Percentiles rank a stretch among this genome's conserved stretches.
These are phyloP conservation scores for Paraglomus brasilianum DNA, from an alignment of 192 early-diverging fungal species.

Conservation along the genomic window DNA sequence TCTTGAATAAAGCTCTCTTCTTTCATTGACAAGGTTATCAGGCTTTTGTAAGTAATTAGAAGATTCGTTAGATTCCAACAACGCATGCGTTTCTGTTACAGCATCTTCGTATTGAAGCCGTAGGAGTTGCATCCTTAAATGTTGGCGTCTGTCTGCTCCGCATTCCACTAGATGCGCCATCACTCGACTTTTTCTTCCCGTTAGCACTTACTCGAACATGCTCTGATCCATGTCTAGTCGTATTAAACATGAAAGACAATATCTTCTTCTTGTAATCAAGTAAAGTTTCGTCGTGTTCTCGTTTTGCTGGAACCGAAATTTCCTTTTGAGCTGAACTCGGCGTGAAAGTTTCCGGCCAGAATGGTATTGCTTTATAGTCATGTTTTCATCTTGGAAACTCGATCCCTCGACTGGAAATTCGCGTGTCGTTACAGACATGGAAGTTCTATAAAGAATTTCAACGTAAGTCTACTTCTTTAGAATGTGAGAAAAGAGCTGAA, in stretches of 20 bases:
- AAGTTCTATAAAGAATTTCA: conserved; percentile 28
- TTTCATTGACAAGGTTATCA: neutral
- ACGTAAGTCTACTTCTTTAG: neutral
- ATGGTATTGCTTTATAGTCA: conserved; percentile 64
- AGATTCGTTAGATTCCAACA: neutral
- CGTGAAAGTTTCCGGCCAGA: conserved; percentile 51
- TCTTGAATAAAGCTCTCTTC: conserved; percentile 9
- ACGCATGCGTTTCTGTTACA: neutral
- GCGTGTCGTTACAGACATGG: conserved; percentile 52
- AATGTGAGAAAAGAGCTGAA: neutral
- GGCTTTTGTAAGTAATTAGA: neutral
- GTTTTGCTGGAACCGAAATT: conserved; percentile 1
- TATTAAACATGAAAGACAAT: conserved; percentile 30
- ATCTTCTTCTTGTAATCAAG: conserved; percentile 21
- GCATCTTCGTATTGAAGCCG: conserved; percentile 7
- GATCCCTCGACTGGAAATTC: conserved; percentile 52
- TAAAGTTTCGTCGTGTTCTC: conserved; percentile 7
- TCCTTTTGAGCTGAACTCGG: neutral
- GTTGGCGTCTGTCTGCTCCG: conserved; percentile 29
- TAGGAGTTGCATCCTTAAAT: conserved; percentile 20
- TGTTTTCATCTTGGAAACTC: conserved; percentile 62
- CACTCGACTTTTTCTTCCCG: neutral
- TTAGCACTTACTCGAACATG: neutral
- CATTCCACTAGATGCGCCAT: neutral
- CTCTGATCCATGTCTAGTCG: neutral